Conservation (phyloP, 2,329 filamentous ascomycete species). For the Hypoxylon sp. region DNA sequence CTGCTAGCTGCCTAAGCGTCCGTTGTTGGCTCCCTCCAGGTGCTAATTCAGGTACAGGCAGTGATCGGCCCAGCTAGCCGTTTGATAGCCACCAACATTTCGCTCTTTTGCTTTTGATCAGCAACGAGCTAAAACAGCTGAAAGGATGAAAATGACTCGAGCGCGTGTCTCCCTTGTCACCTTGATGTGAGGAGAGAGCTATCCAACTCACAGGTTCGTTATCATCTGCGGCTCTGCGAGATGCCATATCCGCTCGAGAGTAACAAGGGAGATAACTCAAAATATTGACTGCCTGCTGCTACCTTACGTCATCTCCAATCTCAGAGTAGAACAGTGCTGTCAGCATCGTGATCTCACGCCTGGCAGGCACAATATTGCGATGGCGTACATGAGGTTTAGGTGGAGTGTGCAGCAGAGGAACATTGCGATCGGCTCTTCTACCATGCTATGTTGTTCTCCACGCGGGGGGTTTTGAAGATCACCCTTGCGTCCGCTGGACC, state of each 20-base stretch:
- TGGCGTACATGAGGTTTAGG: conserved; percentile 2
- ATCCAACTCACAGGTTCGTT: neutral
- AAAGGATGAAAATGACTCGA: conserved; percentile 7
- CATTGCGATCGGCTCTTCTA: conserved; percentile 31
- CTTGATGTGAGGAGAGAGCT: neutral
- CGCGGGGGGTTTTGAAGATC: conserved; percentile 18
- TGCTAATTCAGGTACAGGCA: conserved; percentile 12
- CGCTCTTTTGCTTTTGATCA: conserved; percentile 20
- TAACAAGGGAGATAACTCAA: too few relatives aligned
- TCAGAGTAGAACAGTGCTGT: neutral
- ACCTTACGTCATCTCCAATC: neutral
- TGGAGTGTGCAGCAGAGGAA: conserved; percentile 15
- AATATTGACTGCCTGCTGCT: too few relatives aligned
- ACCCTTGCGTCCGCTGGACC: conserved; percentile 8
- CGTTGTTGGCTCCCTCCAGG: conserved; percentile 1
- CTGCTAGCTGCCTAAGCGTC: conserved; percentile 9
- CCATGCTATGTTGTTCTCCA: conserved; percentile 12
- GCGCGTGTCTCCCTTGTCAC: neutral
- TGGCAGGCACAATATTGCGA: conserved; percentile 2
- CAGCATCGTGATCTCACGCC: neutral
- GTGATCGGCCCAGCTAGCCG: conserved; percentile 25
- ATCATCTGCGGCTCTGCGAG: neutral
- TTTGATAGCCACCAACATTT: conserved; percentile 34
- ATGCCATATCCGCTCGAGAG: neutral
- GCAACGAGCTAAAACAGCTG: conserved; percentile 7